Base-by-base conservation (phyloP, 805 yeast genomes). In the Schwanniomyces vanrijiae region DNA sequence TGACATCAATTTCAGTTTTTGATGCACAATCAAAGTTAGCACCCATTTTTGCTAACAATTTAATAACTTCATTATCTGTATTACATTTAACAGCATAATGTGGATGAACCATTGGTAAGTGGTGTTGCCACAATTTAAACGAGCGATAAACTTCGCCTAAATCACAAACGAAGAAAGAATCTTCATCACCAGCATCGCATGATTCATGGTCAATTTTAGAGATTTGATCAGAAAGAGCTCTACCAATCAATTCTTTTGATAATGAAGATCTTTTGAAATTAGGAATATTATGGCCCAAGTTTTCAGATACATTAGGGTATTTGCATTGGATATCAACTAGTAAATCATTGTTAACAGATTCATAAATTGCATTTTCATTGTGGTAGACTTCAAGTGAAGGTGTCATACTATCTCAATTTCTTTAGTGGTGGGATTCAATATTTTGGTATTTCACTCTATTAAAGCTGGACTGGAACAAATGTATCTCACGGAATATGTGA, bases 11-110 rank as follows among this genome's bases (percentile, higher is more conserved):
- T 69, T 92, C 99, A 52, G 77, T 77, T 60, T 85, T 82, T 19
- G 96, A 88, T 4, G 98, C 98, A 71, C 99, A 92, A 65, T 92
- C 99, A 61, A 92, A 92, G 48, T 86, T 85, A 44, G 83, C 77
- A 22, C 94, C 96, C 52, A 84, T 66, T 3, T 68, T 51, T 2
- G 81, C 82, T 55, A 92, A 75, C 24, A 77, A 64, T 42, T 69
- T 61, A 52, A 92, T 64, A 10, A 92, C 82, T 46, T 69, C 69
- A 5, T 69, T 56, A 61, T 90, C 84, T 33, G 90, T 86, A 73
- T 92, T 92, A 71, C 98, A 92, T 69, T 92, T 92, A 55, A 92
- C 94, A 16, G 99, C 99, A 67, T 91, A 92, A 61, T 78, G 85
- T n/a, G 97, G 96, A 47, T 80, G 78, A 31, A 92, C 84, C 38